Base-by-base conservation (phyloP, 1,139 yeast genomes). In the Citeromyces siamensis region DNA sequence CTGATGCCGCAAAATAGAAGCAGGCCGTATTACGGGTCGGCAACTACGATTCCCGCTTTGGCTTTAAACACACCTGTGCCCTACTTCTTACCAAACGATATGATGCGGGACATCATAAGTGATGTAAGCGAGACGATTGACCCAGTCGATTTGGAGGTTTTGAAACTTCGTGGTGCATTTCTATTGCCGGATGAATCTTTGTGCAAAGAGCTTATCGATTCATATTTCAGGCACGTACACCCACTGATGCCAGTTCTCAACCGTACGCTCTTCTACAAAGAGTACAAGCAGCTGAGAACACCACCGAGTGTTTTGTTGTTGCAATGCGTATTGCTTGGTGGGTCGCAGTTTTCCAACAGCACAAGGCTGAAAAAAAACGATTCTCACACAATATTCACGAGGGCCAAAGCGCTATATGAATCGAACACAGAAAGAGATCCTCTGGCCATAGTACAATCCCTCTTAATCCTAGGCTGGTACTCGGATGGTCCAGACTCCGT, bases 401-500 rank as follows among this genome's bases (percentile, higher is more conserved):
- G 94, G 26, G 93, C 90, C 3, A 81, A 80, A 55, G 79, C 86
- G 1, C 57, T 83, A 22, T 82, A 72, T 52, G 93, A 82, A 48
- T 71, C 81, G 2, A 75, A 75, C 44, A 75, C 76, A 49, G 94
- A 83, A 55, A 65, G 70, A 38, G 88, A 81, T 48, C 79, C 86
- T 1, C 66, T 79, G 4, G 64, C 75, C 3, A 59, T 80, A 13
- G 68, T 82, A 9, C 83, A 80, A 51, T 69, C 86, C 0, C 59
- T 83, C 35, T 58, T 77, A 26, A 61, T 82, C 34, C 68, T 83
- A 42, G 76, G 82, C 2, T 69, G 80, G 50, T 77, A 76, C 58
- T 75, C 84, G 75, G 93, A 80, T 46, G 84, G 84, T 5, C 83
- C 85, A 9, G 86, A 82, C 45, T 84, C 76, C 49, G 79, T 79